A percentile compares a stretch with the other conserved stretches of the same genome.
Conservation (phyloP, 805 yeast species). For the Yarrowia osloensis region DNA sequence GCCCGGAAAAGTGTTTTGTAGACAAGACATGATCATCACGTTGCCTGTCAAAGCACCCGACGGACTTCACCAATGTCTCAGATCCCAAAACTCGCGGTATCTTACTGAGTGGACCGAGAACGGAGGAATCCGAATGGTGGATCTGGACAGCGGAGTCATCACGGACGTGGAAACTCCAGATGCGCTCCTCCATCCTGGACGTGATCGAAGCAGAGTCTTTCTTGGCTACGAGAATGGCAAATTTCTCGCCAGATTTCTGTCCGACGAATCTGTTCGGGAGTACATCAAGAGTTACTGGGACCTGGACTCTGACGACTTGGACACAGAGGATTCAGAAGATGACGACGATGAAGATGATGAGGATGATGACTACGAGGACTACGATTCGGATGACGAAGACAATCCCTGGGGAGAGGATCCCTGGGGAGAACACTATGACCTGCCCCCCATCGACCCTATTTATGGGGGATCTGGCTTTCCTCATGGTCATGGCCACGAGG, state of each 20-base stretch:
- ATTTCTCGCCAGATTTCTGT: not conserved
- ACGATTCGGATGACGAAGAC: not conserved
- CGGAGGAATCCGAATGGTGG: not conserved
- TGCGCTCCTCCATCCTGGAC: too few relatives aligned
- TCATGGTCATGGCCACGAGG: too few relatives aligned
- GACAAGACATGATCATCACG: not conserved
- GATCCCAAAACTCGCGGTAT: not conserved
- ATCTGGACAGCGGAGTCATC: not conserved
- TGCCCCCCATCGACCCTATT: too few relatives aligned
- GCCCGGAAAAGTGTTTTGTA: not conserved
- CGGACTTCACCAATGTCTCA: not conserved
- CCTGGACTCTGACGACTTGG: not conserved
- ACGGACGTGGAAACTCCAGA: not conserved
- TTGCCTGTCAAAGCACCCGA: not conserved
- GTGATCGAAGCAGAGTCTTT: not conserved
- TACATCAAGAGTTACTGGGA: not conserved
- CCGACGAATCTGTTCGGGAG: not conserved
- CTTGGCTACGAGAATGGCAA: not conserved
- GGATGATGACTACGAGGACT: not conserved
- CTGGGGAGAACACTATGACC: too few relatives aligned
- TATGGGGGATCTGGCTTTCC: too few relatives aligned
- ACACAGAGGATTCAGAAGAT: not conserved
- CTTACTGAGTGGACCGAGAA: not conserved
- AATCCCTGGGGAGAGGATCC: too few relatives aligned
- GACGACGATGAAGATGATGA: not conserved